Base-by-base conservation (phyloP, 2,329 filamentous ascomycete genomes). In the Sarocladium brachiariae region DNA sequence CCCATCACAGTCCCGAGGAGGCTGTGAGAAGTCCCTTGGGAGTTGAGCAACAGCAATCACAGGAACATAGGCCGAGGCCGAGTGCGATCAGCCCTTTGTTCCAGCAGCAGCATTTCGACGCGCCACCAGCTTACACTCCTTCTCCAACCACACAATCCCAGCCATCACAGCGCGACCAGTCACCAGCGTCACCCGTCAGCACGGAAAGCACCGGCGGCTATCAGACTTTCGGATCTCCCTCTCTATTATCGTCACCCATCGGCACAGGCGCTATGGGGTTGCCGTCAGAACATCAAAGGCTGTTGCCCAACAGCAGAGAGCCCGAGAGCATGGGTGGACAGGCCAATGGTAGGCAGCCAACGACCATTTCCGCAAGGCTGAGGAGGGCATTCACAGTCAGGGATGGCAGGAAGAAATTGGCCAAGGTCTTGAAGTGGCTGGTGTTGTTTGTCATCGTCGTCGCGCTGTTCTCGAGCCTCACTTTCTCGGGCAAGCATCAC, bases 121-220 rank as follows among this genome's bases (percentile, higher is more conserved):
- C 74, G 5, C 75, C 75, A 9, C 75, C 75, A 6, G 75, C 75
- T 9, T 78, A 78, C 59, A 73, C 71, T 2, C 73, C 74, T 7
- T 71, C 67, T 13, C 63, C 59, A 3, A 39, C 33, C 1, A 52
- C 56, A 2, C 53, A 55, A 4, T 64, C 66, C 14, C 63, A 65
- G 23, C 39, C 39, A 19, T 69, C 70, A 11, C 61, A 66, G 7
- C 55, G 61, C 14, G 51, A 51, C 24, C 51, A 45, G 46, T 61
- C 53, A 50, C 25, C 43, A 4, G 13, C 24, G 7, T 47, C 43
- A 4, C 43, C 43, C 19, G 11, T 23, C 24, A 47, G 43, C 25
- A 18, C n/a, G 3, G 10, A 11, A 4, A 33, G n/a, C 43, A 33
- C 10, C 14, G 27, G 24, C 8, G 69, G 65, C 53, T 76, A 78